Evolutionary conservation across 225 moss, liverwort and hornwort genomes (phyloP).

Genomic region (Takakia lepidozioides): DNA sequence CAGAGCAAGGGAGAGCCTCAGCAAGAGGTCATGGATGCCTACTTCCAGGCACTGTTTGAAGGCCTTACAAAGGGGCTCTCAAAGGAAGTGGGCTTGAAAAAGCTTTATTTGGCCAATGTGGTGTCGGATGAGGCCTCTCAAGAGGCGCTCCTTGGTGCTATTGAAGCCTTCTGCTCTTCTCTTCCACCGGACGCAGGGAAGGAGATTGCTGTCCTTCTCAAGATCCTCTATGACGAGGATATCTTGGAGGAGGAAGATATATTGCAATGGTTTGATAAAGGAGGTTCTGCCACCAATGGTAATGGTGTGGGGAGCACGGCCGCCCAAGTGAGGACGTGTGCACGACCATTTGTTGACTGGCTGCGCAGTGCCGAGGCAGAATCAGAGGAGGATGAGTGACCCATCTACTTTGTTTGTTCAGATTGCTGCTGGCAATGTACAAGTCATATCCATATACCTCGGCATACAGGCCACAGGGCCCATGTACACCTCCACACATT

Average conservation of each 20-base stretch:
- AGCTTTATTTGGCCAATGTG: constrained; percentile 38
- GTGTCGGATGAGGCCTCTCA: constrained; percentile 58
- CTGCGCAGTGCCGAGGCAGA: constrained; percentile 91
- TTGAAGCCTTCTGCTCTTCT: constrained; percentile 49
- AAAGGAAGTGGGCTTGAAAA: constrained; percentile 73
- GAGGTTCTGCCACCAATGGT: constrained; percentile 16
- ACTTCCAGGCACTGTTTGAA: constrained; percentile 71
- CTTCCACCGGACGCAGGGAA: constrained; percentile 68
- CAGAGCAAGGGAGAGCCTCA: constrained; percentile 35
- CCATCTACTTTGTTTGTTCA: too few relatives aligned
- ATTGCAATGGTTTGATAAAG: constrained; percentile 60
- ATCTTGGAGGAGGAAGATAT: constrained; percentile 93
- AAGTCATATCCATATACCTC: too few relatives aligned
- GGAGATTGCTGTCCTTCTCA: constrained; percentile 84
- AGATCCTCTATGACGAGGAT: constrained; percentile 76
- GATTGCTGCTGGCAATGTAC: too few relatives aligned
- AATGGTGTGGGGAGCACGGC: constrained; percentile 15
- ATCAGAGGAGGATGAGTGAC: constrained; percentile 24
- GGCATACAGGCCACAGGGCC: too few relatives aligned
- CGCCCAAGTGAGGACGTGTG: constrained; percentile 42
- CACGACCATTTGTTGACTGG: constrained; percentile 84
- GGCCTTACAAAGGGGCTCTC: constrained; percentile 75
- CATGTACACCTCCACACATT: too few relatives aligned
- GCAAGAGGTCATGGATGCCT: constrained; percentile 62
- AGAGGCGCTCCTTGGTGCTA: constrained; percentile 42